Conservation (phyloP, 352 stramenopile species). For the Pythium angustatum region DNA sequence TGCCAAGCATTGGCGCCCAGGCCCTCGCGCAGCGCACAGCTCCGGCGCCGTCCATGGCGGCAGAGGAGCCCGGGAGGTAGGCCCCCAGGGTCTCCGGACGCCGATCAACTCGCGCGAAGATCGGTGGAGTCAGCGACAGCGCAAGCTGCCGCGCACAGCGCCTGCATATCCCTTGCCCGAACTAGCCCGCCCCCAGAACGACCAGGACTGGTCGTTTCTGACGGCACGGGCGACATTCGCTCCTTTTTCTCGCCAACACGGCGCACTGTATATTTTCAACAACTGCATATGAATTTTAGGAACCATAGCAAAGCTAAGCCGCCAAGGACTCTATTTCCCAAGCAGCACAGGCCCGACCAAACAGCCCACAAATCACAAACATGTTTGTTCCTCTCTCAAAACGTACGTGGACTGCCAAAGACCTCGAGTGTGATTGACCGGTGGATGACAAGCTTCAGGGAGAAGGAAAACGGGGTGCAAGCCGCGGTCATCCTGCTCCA, state of each 20-base stretch:
- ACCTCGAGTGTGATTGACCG: not conserved
- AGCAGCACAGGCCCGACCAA: no score
- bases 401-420: slow-evolving; percentile 5
- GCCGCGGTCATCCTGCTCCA: not conserved
- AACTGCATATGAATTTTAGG: not conserved
- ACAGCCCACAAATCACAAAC: no score
- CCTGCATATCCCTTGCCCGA: not conserved
- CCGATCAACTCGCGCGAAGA: not conserved
- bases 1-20: not conserved
- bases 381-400: not conserved
- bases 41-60: not conserved
- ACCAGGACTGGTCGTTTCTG: not conserved
- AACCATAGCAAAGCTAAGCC: not conserved
- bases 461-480: not conserved
- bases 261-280: not conserved
- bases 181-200: not conserved
- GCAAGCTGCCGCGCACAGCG: not conserved
- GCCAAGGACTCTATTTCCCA: not conserved
- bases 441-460: not conserved
- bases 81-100: no score
- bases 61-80: not conserved
- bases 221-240: not conserved
- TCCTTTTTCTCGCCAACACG: not conserved
- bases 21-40: not conserved
- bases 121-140: not conserved